Percentiles rank a stretch among this genome's conserved stretches.
Evolutionary conservation across 345 rosid species (phyloP).

Genomic region (Microthlaspi erraticum): DNA sequence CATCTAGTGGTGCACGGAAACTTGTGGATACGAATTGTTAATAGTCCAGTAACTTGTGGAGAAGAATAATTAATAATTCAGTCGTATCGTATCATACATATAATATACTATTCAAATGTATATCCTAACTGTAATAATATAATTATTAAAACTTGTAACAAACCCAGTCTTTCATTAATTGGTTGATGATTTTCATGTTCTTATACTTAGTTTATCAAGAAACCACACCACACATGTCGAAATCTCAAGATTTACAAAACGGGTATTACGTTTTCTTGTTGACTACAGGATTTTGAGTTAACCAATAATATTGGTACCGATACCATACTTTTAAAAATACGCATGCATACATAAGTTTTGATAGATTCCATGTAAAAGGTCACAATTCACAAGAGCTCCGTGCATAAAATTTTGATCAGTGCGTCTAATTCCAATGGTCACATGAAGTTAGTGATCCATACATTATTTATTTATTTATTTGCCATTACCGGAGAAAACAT

Average conservation of each 20-base stretch:
- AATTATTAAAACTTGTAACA: background rate
- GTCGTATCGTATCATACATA: conserved; percentile 18
- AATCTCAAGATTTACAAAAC: background rate
- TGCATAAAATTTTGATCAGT: background rate
- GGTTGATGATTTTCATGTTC: conserved; percentile 11
- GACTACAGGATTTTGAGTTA: conserved; percentile 1
- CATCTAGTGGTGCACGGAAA: conserved; percentile 29
- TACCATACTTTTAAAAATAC: too few relatives aligned
- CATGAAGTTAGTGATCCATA: background rate
- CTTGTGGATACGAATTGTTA: conserved; percentile 25
- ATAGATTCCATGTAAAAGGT: conserved; percentile 6
- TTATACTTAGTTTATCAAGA: conserved; percentile 10
- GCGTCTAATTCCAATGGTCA: background rate
- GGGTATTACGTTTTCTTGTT: conserved; percentile 7
- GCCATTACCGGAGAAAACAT: background rate
- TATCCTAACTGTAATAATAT: background rate
- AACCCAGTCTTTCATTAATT: conserved; percentile 18
- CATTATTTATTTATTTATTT: background rate
- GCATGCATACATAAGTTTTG: background rate
- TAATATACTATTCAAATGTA: background rate
- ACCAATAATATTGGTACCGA: background rate
- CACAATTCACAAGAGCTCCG: background rate
- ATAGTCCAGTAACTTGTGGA: conserved; percentile 28
- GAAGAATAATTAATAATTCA: conserved; percentile 1
- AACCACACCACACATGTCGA: background rate